Base-by-base conservation (phyloP, 331 rosid genomes). In the Phaseolus coccineus region DNA sequence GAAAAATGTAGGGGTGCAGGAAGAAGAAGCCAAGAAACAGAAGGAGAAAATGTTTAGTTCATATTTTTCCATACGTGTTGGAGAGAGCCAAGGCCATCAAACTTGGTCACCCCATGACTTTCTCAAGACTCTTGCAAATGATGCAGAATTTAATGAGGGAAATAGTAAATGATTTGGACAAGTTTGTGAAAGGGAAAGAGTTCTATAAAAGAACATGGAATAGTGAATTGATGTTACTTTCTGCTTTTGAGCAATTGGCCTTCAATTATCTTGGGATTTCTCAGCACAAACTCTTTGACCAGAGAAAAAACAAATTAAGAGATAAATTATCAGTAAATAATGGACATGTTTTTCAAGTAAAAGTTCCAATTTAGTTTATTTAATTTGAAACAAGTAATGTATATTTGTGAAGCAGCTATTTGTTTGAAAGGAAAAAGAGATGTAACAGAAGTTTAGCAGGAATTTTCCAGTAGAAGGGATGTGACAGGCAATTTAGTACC, bases 101-200 rank as follows among this genome's bases (percentile, higher is more conserved):
- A 2, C 58, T 84, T 19, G 52, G 28, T 8, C 87, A 84, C 24
- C 84, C 87, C 6, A 74, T 76, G 87, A 80, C 71, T 33, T 84
- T 84, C 22, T 19, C 66, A 19, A 70, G 4, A 84, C 87, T 8
- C 84, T 84, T 35, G 82, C 87, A 27, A 62, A 76, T 31, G 87
- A 80, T 19, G 66, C 64, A 22, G 68, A 47, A 51, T 46, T 76
- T 28, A 77, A 80, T 19, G 57, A 76, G 25, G 28, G 82, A 39
- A 0, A 7, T 80, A 8, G 1, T 64, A 53, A 70, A 47, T 19
- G 87, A 80, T 65, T 76, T 84, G 76, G 71, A 80, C 50, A 63
- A 4, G 39, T 84, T 84, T 69, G 67, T 80, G 4, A 76, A 31
- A 1, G 66, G 76, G 12, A 84, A 44, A 25, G 84, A 84, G 33